Percentiles rank a stretch among this genome's conserved stretches.
Evolutionary conservation across 805 yeast genomes (phyloP).

Genomic region (Metschnikowia cerradonensis): DNA sequence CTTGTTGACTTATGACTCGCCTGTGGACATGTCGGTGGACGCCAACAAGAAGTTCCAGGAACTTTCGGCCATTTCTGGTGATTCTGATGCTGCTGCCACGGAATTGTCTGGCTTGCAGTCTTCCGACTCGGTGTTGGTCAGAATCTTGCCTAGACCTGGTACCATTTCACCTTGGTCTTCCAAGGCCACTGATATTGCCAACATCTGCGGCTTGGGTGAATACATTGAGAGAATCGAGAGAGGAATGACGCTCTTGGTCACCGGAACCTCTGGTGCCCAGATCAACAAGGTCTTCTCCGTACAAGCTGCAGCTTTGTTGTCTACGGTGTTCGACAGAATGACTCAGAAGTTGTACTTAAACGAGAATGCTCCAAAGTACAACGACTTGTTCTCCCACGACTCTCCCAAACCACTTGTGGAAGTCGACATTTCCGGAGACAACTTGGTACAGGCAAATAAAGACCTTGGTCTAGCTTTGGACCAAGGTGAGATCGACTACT

Average conservation of each 20-base stretch:
- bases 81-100: constrained; percentile 14
- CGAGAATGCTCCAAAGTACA: constrained; percentile 56
- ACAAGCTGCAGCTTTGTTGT: constrained; percentile 53
- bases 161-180: constrained; percentile 99
- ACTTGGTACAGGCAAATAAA: constrained; percentile 72
- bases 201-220: constrained; percentile 76
- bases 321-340: constrained; percentile 88
- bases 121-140: constrained; percentile 48
- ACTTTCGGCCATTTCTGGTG: constrained; percentile 25
- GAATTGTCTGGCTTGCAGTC: constrained; percentile 7
- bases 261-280: constrained; percentile 56
- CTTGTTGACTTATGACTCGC: constrained; percentile 71
- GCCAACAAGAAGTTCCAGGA: constrained; percentile 39
- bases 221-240: constrained; percentile 84
- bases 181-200: constrained; percentile 91
- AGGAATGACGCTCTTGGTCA: constrained; percentile 71
- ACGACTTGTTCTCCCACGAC: constrained; percentile 74
- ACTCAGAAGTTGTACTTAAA: constrained; percentile 66
- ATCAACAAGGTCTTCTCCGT: constrained; percentile 40
- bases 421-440: constrained; percentile 61
- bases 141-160: constrained; percentile 88
- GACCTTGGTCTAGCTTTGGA: constrained; percentile 92
- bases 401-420: constrained; percentile 77
- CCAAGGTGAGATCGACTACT: constrained; percentile 85
- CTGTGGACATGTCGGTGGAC: constrained; percentile 51